phyloP scores from a whole-genome alignment of 2,329 filamentous ascomycete genomes.

The Colletotrichum sp. region DNA sequence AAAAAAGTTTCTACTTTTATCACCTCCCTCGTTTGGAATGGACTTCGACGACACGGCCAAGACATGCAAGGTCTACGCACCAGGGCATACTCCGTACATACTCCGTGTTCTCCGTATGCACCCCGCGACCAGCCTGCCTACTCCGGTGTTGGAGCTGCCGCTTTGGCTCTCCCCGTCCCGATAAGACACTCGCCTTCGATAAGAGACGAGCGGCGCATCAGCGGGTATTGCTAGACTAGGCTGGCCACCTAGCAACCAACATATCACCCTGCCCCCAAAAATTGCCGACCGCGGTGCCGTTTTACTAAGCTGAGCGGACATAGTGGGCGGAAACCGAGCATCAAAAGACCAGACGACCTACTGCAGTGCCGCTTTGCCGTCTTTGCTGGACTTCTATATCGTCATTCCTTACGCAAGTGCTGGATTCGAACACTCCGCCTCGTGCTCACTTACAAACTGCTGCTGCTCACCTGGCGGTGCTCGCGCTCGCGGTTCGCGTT shows the following conservation, averaged over 20 bases:
- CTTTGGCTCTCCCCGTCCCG: not conserved
- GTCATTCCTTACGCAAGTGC: not conserved
- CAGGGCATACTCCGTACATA: not conserved
- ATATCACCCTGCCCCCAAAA: not conserved
- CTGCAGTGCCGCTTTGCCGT: not conserved
- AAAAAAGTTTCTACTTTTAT: not conserved
- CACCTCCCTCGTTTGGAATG: not conserved
- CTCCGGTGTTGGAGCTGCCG: not conserved
- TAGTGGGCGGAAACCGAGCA: not conserved
- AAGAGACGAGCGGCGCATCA: not conserved
- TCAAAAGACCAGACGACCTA: not conserved
- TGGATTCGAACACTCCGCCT: not conserved
- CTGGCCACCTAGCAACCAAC: not conserved
- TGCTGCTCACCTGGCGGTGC: not conserved
- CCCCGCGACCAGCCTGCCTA: not conserved
- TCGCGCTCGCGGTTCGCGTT: not conserved
- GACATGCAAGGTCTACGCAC: not conserved
- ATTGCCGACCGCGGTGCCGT: not conserved
- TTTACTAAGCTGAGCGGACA: not conserved
- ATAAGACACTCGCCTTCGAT: slow-evolving; percentile 8
- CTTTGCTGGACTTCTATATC: not conserved
- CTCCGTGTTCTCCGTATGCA: not conserved
- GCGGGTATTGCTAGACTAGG: not conserved
- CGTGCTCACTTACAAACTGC: not conserved
- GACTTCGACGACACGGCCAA: not conserved